Base-by-base conservation (phyloP, 2,329 filamentous ascomycete genomes). In the Pseudofabraea citricarpa region DNA sequence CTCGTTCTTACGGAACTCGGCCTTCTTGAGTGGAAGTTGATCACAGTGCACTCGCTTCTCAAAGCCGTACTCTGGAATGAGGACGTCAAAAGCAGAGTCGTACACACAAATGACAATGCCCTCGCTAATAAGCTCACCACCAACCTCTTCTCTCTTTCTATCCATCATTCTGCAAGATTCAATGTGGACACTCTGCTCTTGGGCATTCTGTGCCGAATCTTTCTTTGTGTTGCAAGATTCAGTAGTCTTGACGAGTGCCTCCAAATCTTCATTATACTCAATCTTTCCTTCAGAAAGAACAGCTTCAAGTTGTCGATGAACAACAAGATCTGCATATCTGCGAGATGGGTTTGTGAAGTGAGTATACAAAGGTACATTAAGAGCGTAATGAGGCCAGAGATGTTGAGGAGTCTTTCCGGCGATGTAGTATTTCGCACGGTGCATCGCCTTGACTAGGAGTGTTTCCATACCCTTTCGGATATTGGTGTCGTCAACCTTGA, bases 41-140 rank as follows among this genome's bases (percentile, higher is more conserved):
- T 98, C 93, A 63, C 93, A 98, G 69, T 98, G 93, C 41, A 98
- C 93, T 52, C 93, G 88, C 81, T 98, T 98, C 74, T 98, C 93
- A 56, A 98, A 97, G 53, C 93, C 93, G 74, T 90, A 98, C 63
- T 98, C 90, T 5, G 93, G 93, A 63, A 98, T 97, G 51, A 98
- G 77, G 33, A 98, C 89, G 64, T 98, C 93, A 63, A 98, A 98
- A 16, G 93, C 93, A 21, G 93, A 97, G 68, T 98, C 93, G 66
- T 98, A 98, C 23, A 98, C 93, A 62, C 89, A 95, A 44, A 98
- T 77, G 38, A 98, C 90, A 57, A 98, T 91, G 55, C 93, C 93
- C 64, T 97, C 91, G 57, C 86, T 90, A 63, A 98, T 90, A 42
- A 98, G 78, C 53, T 98, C 93, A 37, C 89, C 90, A 51, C 91